Percentiles rank a stretch among this genome's conserved stretches.
These are phyloP conservation scores for Penicillium polonicum DNA, from an alignment of 2,329 filamentous ascomycete species.

Conservation along the genomic window DNA sequence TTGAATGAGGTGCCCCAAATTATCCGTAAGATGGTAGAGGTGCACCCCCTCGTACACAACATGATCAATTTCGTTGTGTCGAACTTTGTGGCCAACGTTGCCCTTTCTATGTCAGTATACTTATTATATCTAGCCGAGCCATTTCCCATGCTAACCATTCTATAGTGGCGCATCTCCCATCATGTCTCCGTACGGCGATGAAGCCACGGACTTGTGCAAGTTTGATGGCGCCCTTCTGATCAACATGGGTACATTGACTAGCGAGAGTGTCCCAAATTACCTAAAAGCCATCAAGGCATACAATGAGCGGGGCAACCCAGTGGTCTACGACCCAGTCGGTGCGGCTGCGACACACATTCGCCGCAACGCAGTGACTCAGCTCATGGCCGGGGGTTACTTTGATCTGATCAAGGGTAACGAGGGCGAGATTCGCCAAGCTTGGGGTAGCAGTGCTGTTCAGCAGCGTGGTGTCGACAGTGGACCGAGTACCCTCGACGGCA, in stretches of 20 bases:
- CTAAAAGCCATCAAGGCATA: constrained; percentile 74
- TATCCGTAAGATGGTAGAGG: constrained; percentile 60
- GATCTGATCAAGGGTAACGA: constrained; percentile 94
- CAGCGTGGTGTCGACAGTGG: constrained; percentile 86
- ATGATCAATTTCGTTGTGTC: constrained; percentile 98
- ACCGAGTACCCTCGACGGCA: constrained; percentile 51
- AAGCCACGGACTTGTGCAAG: constrained; percentile 75
- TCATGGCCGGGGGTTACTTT: constrained; percentile 74
- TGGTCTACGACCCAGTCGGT: constrained; percentile 87
- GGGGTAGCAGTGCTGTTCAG: constrained; percentile 56
- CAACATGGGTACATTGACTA: constrained; percentile 91
- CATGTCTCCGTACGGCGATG: constrained; percentile 84
- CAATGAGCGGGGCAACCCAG: constrained; percentile 71
- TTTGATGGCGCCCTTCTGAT: constrained; percentile 78
- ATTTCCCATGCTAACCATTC: constrained; percentile 16
- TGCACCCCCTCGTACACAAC: constrained; percentile 80
- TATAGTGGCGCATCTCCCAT: constrained; percentile 76
- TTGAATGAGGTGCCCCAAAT: constrained; percentile 46
- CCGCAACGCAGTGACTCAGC: constrained; percentile 65
- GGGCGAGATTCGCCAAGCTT: constrained; percentile 75
- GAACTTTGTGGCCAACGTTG: constrained; percentile 90
- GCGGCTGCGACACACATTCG: constrained; percentile 78
- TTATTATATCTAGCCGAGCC: not conserved
- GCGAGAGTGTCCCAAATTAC: constrained; percentile 71
- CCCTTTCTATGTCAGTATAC: constrained; percentile 62